Evolutionary conservation across 2,329 filamentous ascomycete genomes (phyloP).

Genomic region (Trichoderma hamatum): DNA sequence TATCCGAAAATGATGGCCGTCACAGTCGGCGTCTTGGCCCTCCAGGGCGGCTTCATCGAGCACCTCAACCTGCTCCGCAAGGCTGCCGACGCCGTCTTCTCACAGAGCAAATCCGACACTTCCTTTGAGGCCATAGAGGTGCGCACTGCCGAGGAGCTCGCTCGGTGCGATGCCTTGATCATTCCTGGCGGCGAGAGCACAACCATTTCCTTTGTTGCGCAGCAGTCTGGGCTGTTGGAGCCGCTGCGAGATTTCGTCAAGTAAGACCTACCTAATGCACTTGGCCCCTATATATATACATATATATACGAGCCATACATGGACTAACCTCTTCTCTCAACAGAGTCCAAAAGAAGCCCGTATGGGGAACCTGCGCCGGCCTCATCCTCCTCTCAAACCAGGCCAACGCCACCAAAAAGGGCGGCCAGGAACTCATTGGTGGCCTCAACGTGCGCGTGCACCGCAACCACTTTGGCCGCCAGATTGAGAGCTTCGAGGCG

Average conservation of each 20-base stretch:
- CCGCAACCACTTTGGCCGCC: constrained; percentile 91
- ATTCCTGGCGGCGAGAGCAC: constrained; percentile 96
- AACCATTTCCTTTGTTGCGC: constrained; percentile 85
- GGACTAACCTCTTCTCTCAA: not conserved
- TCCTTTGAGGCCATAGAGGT: constrained; percentile 74
- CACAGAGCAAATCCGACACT: constrained; percentile 31
- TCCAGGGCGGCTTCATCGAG: constrained; percentile 93
- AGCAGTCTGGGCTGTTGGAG: constrained; percentile 77
- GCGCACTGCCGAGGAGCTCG: constrained; percentile 72
- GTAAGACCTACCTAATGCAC: too few species aligned
- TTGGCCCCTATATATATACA: not conserved
- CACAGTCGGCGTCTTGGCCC: constrained; percentile 66
- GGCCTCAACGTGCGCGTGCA: constrained; percentile 89
- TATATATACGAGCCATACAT: not conserved
- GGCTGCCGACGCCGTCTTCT: constrained; percentile 64
- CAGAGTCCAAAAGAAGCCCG: constrained; percentile 75
- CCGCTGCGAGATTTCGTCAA: constrained; percentile 90
- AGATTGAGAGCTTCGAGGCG: constrained; percentile 87
- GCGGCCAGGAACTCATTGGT: constrained; percentile 90
- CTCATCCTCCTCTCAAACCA: constrained; percentile 87
- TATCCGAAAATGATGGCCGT: constrained; percentile 37
- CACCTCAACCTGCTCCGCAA: constrained; percentile 76
- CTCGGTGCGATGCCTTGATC: constrained; percentile 77
- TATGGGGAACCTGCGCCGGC: constrained; percentile 96
- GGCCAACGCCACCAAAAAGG: constrained; percentile 85